Evolutionary conservation across 1,284 basidiomycete species (phyloP).

Genomic region (Mycosarcoma maydis): DNA sequence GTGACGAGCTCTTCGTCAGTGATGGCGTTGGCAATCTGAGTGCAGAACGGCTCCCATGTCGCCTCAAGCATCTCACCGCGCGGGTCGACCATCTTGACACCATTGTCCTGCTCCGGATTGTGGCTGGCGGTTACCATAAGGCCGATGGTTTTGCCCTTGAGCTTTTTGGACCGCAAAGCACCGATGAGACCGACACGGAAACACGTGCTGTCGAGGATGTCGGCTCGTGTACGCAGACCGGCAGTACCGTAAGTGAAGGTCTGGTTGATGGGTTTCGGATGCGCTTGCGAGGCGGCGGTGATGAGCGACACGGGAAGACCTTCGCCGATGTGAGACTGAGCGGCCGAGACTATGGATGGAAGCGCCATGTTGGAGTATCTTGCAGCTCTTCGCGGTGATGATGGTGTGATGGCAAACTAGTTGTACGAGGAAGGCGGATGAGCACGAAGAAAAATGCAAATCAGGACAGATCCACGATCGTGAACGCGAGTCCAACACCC

Average conservation of each 20-base stretch:
- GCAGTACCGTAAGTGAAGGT: slow-evolving; percentile 90
- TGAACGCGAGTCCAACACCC: neutral
- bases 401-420: slow-evolving; percentile 2
- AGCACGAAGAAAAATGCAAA: neutral
- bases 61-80: slow-evolving; percentile 99
- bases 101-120: slow-evolving; percentile 97
- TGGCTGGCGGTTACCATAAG: slow-evolving; percentile 99
- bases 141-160: slow-evolving; percentile 89
- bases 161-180: slow-evolving; percentile 85
- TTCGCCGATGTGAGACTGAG: slow-evolving; percentile 40
- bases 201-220: slow-evolving; percentile 86
- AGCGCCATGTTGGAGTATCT: slow-evolving; percentile 47
- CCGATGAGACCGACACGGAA: slow-evolving; percentile 93
- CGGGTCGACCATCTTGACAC: slow-evolving; percentile 96
- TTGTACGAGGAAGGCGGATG: neutral
- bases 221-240: slow-evolving; percentile 89
- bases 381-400: no score
- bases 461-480: no score
- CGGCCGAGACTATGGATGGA: slow-evolving; percentile 45
- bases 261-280: slow-evolving; percentile 69
- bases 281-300: slow-evolving; percentile 52
- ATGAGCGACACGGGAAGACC: slow-evolving; percentile 51
- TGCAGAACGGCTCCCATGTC: slow-evolving; percentile 91
- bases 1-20: slow-evolving; percentile 78
- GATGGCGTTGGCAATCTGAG: slow-evolving; percentile 84